Base-by-base conservation (phyloP, 2,329 filamentous ascomycete genomes). In the Penicillium thymicola region DNA sequence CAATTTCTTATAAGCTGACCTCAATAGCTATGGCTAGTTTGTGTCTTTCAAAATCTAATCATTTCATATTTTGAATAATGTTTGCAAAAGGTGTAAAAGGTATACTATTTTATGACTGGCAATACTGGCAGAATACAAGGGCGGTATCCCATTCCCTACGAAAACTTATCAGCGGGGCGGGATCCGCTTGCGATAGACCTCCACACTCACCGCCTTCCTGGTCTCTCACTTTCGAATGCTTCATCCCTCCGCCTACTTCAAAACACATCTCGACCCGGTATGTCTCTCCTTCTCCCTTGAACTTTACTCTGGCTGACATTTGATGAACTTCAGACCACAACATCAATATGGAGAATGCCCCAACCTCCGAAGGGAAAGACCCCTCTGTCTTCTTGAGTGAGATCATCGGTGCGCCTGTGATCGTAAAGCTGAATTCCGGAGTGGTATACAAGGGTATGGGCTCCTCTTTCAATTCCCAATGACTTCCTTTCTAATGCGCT, bases 351-450 rank as follows among this genome's bases (percentile, higher is more conserved):
- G 90, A 92, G 77, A 93, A 92, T 79, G 85, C 85, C 59, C 81
- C 81, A 60, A 77, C 78, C 41, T 72, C 76, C 57, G 90, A 94
- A 75, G 89, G 90, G 61, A 93, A 91, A 75, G 94, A 99, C 75
- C 94, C 94, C 4, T 96, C 92, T 13, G 87, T 89, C 65, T 99
- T 99, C 75, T 81, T 99, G 58, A 87, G 89, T 75, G 91, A 96
- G 72, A 96, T 99, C 72, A 96, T 96, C 70, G 92, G 93, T 59
- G 90, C 91, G 62, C 86, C 91, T 37, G 94, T 99, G 64, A 95
- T 91, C 1, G 93, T 99, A 65, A 97, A 97, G 79, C 84, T 99
- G 66, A 99, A 99, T 79, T 97, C 92, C n/a, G 94, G 94, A 53
- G 92, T 97, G 59, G 87, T 97, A 61, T 99, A 97, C 83, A 97